Evolutionary conservation across 1,284 basidiomycete genomes (phyloP).

Genomic region (Meira miltonrushii): DNA sequence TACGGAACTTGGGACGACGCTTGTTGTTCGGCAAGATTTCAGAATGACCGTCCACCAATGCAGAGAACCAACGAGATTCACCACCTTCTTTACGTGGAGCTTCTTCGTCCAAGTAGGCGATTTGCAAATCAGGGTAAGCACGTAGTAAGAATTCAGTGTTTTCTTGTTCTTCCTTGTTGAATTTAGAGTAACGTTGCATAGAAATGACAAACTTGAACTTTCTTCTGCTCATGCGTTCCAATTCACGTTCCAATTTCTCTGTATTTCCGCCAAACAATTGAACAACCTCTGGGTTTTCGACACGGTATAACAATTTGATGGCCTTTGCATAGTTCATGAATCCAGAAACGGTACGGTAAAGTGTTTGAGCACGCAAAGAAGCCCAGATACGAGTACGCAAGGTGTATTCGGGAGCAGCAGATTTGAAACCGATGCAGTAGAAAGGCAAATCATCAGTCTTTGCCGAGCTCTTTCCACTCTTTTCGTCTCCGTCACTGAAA

Average conservation of each 20-base stretch:
- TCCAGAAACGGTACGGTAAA: conserved; percentile 96
- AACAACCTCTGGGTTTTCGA: conserved; percentile 98
- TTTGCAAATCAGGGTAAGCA: conserved; percentile 97
- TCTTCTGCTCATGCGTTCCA: conserved; percentile 92
- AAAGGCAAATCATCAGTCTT: conserved; percentile 86
- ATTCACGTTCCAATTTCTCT: conserved; percentile 89
- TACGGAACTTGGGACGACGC: conserved; percentile 91
- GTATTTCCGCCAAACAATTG: conserved; percentile 96
- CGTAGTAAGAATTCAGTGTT: conserved; percentile 96
- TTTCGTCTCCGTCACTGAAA: conserved; percentile 58
- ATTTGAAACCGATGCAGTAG: conserved; percentile 99
- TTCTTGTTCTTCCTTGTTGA: conserved; percentile 98
- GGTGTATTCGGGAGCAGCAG: conserved; percentile 94
- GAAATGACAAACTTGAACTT: conserved; percentile 99
- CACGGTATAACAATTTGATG: conserved; percentile 97
- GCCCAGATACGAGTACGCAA: conserved; percentile 98
- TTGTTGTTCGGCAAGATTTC: conserved; percentile 86
- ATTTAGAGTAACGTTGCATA: conserved; percentile 99
- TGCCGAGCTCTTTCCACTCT: conserved; percentile 34
- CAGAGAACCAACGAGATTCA: conserved; percentile 89
- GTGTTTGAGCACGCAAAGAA: conserved; percentile 91
- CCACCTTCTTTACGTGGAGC: conserved; percentile 83
- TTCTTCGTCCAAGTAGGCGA: conserved; percentile 97
- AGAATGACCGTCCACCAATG: conserved; percentile 94
- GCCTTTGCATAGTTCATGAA: conserved; percentile 99